Percentiles rank a stretch among this genome's conserved stretches.
Conservation (phyloP, 768 basidiomycete genomes). For the Pleurotus sapidus region DNA sequence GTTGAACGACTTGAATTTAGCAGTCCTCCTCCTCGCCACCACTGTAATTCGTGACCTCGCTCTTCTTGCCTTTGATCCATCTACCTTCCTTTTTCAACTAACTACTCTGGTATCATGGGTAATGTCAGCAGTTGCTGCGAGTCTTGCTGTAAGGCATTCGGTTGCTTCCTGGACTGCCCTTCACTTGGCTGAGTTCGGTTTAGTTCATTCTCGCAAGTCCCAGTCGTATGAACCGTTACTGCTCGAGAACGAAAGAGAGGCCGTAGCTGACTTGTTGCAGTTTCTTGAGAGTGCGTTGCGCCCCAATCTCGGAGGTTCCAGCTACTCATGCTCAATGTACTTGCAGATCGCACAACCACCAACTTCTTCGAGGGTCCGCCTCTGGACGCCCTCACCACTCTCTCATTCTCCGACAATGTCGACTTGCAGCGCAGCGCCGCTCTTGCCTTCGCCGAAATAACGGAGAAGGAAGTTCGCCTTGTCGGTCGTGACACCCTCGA, state of each 20-base stretch:
- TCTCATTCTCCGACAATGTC: conserved; percentile 98
- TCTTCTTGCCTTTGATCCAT: conserved; percentile 4
- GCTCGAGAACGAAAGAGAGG: conserved; percentile 93
- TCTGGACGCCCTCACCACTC: conserved; percentile 89
- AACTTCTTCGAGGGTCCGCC: conserved; percentile 97
- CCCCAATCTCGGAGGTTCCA: neutral
- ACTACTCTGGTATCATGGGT: conserved; percentile 48
- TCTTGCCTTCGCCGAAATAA: conserved; percentile 98
- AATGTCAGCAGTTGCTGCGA: conserved; percentile 80
- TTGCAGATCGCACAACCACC: conserved; percentile 92
- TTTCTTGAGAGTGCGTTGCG: conserved; percentile 88
- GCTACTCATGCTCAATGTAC: neutral
- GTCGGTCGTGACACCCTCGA: conserved; percentile 97
- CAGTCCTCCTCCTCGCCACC: neutral
- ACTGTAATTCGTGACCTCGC: neutral
- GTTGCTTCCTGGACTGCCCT: conserved; percentile 15
- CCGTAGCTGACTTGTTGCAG: conserved; percentile 95
- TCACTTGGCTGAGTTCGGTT: conserved; percentile 15
- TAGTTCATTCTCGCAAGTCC: conserved; percentile 80
- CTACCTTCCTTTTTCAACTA: conserved; percentile 1
- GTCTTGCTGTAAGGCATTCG: conserved; percentile 63
- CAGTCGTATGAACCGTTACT: conserved; percentile 86
- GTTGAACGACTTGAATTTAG: neutral
- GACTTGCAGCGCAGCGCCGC: conserved; percentile 98
- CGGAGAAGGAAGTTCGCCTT: conserved; percentile 97